Evolutionary conservation across 495 filamentous ascomycete genomes (phyloP).

Genomic region (Neurospora sp.): DNA sequence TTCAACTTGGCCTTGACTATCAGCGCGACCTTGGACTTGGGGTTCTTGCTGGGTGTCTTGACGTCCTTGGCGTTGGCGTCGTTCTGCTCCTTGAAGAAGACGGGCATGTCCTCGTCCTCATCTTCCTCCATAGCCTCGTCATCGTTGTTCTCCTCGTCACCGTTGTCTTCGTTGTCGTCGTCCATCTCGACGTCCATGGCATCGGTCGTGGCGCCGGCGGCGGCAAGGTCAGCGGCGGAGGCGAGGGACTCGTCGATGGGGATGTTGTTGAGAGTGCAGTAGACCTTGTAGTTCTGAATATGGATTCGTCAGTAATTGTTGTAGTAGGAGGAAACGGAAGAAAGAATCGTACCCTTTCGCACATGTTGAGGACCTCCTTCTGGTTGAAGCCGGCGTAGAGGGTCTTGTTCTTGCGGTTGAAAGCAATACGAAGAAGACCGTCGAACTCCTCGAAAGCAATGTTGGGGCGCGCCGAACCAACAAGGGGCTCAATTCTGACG

Average conservation of each 20-base stretch:
- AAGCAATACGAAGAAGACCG: slow-evolving; percentile 73
- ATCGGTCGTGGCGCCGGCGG: slow-evolving; percentile 43
- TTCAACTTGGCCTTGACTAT: slow-evolving; percentile 73
- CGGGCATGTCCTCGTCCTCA: slow-evolving; percentile 47
- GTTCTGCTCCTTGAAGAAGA: slow-evolving; percentile 66
- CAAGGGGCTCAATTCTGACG: slow-evolving; percentile 24
- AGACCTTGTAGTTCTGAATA: slow-evolving; percentile 65
- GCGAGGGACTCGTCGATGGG: slow-evolving; percentile 59
- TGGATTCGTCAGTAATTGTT: neutral
- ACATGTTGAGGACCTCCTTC: slow-evolving; percentile 65
- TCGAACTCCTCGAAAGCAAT: slow-evolving; percentile 91
- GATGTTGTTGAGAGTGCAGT: slow-evolving; percentile 76
- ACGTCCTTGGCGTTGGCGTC: slow-evolving; percentile 34
- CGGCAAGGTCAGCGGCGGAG: slow-evolving; percentile 23
- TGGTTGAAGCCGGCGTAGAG: slow-evolving; percentile 63
- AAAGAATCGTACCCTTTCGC: slow-evolving; percentile 55
- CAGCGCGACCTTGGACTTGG: slow-evolving; percentile 62
- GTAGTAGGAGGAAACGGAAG: no score
- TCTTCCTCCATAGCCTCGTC: slow-evolving; percentile 29
- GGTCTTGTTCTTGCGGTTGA: slow-evolving; percentile 56
- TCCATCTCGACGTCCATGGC: slow-evolving; percentile 47
- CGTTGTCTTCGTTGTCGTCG: slow-evolving; percentile 40
- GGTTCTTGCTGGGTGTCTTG: slow-evolving; percentile 41
- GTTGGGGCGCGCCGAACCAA: slow-evolving; percentile 59
- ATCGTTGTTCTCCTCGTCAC: slow-evolving; percentile 39